Conservation (phyloP, 192 early-diverging fungal genomes). For the Lobosporangium transversale region DNA sequence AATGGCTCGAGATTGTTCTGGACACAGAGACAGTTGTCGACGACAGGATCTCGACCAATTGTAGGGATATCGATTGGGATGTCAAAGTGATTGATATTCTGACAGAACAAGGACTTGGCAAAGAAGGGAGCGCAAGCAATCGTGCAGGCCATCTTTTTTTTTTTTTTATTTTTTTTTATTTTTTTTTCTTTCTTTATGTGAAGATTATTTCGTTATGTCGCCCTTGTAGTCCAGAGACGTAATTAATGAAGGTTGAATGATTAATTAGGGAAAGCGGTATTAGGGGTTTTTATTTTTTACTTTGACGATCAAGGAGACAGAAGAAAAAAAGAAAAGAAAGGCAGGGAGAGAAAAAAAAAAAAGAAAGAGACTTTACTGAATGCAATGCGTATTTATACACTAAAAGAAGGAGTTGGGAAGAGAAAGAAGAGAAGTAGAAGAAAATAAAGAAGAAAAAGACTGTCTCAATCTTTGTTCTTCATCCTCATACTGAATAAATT, state of each 20-base stretch:
- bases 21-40: conserved; percentile 47
- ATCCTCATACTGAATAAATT: neutral
- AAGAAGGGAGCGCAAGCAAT: conserved; percentile 13
- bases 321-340: neutral
- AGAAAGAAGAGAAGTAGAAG: too few relatives aligned
- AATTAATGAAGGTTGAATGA: too few relatives aligned
- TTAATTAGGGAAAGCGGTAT: too few relatives aligned
- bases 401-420: too few relatives aligned
- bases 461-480: too few relatives aligned
- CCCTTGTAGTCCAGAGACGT: too few relatives aligned
- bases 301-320: too few relatives aligned
- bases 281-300: too few relatives aligned
- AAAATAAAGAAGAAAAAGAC: too few relatives aligned
- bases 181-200: neutral
- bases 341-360: neutral
- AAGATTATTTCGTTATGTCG: too few relatives aligned
- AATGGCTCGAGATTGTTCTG: conserved; percentile 25
- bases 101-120: conserved; percentile 17
- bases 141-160: conserved; percentile 13
- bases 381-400: neutral
- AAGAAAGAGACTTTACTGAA: neutral
- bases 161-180: neutral
- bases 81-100: conserved; percentile 42
- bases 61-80: conserved; percentile 39
- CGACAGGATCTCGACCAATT: conserved; percentile 31